These are phyloP conservation scores for Diaporthe destruens DNA, from an alignment of 2,329 filamentous ascomycete genomes.

Conservation along the genomic window DNA sequence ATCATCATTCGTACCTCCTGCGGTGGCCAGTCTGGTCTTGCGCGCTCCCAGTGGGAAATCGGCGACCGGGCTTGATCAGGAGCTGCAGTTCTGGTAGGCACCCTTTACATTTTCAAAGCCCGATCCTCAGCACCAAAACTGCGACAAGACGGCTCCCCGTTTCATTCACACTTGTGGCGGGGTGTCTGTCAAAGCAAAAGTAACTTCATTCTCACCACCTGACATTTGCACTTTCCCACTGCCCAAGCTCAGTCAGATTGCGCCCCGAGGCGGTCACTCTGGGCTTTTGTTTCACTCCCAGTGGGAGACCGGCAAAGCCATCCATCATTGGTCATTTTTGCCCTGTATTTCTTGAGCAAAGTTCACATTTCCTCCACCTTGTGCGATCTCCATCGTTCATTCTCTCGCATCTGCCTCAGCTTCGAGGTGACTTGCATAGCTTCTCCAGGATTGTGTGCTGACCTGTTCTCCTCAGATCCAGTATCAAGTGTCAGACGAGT, in stretches of 20 bases:
- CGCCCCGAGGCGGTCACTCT: neutral
- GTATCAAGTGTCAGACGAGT: neutral
- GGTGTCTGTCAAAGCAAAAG: neutral
- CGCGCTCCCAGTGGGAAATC: slow-evolving; percentile 12
- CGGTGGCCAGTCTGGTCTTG: neutral
- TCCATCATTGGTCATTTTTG: neutral
- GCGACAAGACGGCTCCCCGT: neutral
- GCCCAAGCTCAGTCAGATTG: neutral
- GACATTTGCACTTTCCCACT: neutral
- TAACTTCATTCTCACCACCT: neutral
- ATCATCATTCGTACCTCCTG: neutral
- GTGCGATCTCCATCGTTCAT: neutral
- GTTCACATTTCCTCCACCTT: neutral
- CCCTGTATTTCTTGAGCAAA: neutral
- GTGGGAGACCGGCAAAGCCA: neutral
- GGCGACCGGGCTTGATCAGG: neutral
- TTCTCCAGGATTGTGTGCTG: neutral
- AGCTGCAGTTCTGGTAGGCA: slow-evolving; percentile 9
- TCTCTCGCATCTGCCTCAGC: neutral
- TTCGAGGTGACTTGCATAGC: neutral
- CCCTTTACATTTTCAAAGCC: neutral
- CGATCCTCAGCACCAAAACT: neutral
- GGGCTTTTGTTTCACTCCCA: neutral
- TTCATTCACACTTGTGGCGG: neutral
- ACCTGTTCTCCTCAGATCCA: slow-evolving; percentile 22